Conservation (phyloP, 768 basidiomycete species). For the Daedalea quercina region DNA sequence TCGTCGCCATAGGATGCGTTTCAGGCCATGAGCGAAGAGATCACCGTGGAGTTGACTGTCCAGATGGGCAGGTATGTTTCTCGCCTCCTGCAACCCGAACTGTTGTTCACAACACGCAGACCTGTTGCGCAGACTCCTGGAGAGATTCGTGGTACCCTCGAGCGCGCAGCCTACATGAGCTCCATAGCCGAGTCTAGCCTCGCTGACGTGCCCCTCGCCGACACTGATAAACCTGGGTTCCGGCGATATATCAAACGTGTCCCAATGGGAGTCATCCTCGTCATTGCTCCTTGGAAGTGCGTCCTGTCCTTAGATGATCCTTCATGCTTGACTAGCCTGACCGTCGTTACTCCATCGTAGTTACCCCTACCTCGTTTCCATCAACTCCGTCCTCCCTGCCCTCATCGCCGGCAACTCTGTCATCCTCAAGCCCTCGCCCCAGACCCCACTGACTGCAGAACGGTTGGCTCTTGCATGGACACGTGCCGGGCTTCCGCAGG, state of each 20-base stretch:
- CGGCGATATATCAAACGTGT: slow-evolving; percentile 75
- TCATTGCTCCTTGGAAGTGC: slow-evolving; percentile 92
- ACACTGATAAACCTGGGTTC: slow-evolving; percentile 81
- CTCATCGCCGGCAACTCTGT: slow-evolving; percentile 88
- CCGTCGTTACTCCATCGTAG: slow-evolving; percentile 29
- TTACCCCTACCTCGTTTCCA: slow-evolving; percentile 82
- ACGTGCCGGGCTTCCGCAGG: slow-evolving; percentile 72
- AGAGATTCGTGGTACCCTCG: slow-evolving; percentile 76
- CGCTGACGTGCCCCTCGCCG: slow-evolving; percentile 63
- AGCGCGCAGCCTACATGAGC: slow-evolving; percentile 79
- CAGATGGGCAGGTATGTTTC: slow-evolving; percentile 84
- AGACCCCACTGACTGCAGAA: slow-evolving; percentile 87
- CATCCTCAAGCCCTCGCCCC: slow-evolving; percentile 92
- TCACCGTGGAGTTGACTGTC: slow-evolving; percentile 68
- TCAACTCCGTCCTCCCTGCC: slow-evolving; percentile 91
- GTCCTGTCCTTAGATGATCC: slow-evolving; percentile 19
- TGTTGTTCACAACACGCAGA: no score
- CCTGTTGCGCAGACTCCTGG: slow-evolving; percentile 74
- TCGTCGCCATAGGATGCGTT: slow-evolving; percentile 57
- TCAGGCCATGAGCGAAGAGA: slow-evolving; percentile 46
- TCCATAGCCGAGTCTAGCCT: slow-evolving; percentile 74
- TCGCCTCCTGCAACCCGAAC: background rate
- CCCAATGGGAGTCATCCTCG: slow-evolving; percentile 82
- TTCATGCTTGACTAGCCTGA: background rate
- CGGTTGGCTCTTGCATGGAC: slow-evolving; percentile 62